Evolutionary conservation across 2,329 filamentous ascomycete species (phyloP).

Genomic region (Dryadomyces quercus-mongolicae): DNA sequence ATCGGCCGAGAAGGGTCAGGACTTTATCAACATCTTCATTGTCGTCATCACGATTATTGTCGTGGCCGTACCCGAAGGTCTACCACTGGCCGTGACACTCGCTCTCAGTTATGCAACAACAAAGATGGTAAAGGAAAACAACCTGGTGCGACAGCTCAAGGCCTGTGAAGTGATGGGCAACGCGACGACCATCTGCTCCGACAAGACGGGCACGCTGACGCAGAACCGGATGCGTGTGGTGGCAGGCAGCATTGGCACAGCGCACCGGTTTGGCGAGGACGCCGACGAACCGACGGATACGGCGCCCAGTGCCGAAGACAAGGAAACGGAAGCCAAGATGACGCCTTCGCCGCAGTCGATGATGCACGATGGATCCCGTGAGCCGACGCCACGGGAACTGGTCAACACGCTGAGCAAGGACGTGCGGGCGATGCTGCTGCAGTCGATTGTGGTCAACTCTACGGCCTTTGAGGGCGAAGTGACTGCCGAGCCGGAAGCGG

Average conservation of each 20-base stretch:
- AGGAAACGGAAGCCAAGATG: neutral
- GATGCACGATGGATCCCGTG: conserved; percentile 15
- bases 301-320: conserved; percentile 9
- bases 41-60: conserved; percentile 71
- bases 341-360: too few species aligned
- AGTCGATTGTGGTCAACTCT: conserved; percentile 54
- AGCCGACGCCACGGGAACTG: conserved; percentile 34
- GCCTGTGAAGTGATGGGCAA: conserved; percentile 75
- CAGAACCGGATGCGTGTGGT: conserved; percentile 61
- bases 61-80: conserved; percentile 66
- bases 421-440: conserved; percentile 40
- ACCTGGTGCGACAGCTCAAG: conserved; percentile 63
- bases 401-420: conserved; percentile 29
- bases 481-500: conserved; percentile 21
- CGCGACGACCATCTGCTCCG: conserved; percentile 47
- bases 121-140: conserved; percentile 67
- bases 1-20: conserved; percentile 65
- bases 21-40: conserved; percentile 65
- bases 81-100: conserved; percentile 66
- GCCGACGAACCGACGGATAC: conserved; percentile 12
- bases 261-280: conserved; percentile 38
- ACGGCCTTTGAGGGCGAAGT: conserved; percentile 67
- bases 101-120: conserved; percentile 67
- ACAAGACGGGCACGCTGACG: conserved; percentile 56
- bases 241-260: conserved; percentile 44